Conservation (phyloP, 2,329 filamentous ascomycete species). For the Zalaria obscura region DNA sequence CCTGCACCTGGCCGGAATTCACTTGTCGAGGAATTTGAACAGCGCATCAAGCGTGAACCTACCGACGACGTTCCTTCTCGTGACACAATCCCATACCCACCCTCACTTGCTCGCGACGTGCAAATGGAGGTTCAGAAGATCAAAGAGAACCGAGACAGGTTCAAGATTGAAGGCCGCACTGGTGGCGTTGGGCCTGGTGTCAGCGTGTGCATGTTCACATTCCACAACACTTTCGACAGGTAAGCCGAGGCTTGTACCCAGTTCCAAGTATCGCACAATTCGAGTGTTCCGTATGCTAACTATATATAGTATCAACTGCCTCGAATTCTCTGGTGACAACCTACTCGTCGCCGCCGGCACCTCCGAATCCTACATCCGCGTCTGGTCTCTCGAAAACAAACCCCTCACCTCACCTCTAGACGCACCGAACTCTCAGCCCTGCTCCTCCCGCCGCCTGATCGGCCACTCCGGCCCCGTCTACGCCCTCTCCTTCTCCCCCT, state of each 20-base stretch:
- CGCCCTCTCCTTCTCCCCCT: slow-evolving; percentile 75
- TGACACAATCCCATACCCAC: slow-evolving; percentile 70
- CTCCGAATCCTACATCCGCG: slow-evolving; percentile 84
- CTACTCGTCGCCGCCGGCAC: slow-evolving; percentile 79
- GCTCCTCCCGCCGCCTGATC: slow-evolving; percentile 62
- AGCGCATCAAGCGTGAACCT: slow-evolving; percentile 78
- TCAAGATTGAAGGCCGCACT: slow-evolving; percentile 72
- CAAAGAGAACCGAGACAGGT: slow-evolving; percentile 82
- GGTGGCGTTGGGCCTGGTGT: slow-evolving; percentile 71
- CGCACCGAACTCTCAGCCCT: slow-evolving; percentile 42
- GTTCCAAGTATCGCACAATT: background rate
- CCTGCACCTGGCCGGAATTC: slow-evolving; percentile 56
- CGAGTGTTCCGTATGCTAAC: slow-evolving; percentile 10
- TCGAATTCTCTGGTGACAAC: slow-evolving; percentile 90
- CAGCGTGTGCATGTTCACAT: slow-evolving; percentile 94
- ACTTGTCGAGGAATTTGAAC: slow-evolving; percentile 76
- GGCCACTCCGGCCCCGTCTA: slow-evolving; percentile 87
- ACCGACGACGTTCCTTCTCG: slow-evolving; percentile 63
- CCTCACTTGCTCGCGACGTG: slow-evolving; percentile 78
- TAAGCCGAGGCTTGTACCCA: slow-evolving; percentile 18
- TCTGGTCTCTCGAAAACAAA: slow-evolving; percentile 84
- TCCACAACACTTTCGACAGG: slow-evolving; percentile 91
- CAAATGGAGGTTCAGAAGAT: slow-evolving; percentile 89
- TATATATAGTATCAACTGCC: slow-evolving; percentile 58
- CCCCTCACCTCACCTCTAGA: slow-evolving; percentile 55